A percentile compares a stretch with the other conserved stretches of the same genome.
Conservation (phyloP, 2,329 filamentous ascomycete genomes). For the Colletotrichum sp. region DNA sequence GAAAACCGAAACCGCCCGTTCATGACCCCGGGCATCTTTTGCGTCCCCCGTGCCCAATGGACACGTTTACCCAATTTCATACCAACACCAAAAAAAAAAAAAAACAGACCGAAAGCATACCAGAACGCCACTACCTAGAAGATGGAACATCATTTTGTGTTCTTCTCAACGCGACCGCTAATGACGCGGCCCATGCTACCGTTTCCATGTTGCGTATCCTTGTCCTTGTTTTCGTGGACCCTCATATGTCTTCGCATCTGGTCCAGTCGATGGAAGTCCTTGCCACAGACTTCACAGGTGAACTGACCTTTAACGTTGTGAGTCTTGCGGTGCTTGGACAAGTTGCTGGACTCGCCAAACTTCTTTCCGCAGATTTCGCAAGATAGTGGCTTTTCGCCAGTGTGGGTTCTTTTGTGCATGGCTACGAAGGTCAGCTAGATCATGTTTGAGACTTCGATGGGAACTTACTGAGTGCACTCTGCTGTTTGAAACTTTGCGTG, state of each 20-base stretch:
- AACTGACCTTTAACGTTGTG: conserved; percentile 60
- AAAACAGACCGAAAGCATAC: not conserved
- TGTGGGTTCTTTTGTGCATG: conserved; percentile 72
- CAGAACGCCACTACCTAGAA: not conserved
- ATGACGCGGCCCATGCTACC: not conserved
- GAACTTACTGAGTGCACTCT: conserved; percentile 67
- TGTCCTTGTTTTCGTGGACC: conserved; percentile 31
- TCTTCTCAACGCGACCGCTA: not conserved
- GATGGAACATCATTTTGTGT: not conserved
- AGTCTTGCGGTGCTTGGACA: conserved; percentile 69
- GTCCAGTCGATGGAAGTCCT: conserved; percentile 64
- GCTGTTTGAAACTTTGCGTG: conserved; percentile 67
- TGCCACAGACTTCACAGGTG: conserved; percentile 58
- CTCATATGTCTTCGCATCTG: conserved; percentile 63
- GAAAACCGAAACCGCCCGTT: too few relatives aligned
- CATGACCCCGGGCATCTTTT: not conserved
- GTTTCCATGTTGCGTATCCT: not conserved
- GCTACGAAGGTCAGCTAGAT: conserved; percentile 41
- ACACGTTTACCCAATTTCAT: too few relatives aligned
- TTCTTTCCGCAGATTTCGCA: conserved; percentile 64
- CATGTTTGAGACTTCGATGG: not conserved
- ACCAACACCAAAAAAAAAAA: not conserved
- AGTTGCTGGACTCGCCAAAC: conserved; percentile 70
- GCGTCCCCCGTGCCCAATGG: not conserved
- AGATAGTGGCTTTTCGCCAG: conserved; percentile 65